Conservation (phyloP, 768 basidiomycete genomes). For the Polyporus arcularius region DNA sequence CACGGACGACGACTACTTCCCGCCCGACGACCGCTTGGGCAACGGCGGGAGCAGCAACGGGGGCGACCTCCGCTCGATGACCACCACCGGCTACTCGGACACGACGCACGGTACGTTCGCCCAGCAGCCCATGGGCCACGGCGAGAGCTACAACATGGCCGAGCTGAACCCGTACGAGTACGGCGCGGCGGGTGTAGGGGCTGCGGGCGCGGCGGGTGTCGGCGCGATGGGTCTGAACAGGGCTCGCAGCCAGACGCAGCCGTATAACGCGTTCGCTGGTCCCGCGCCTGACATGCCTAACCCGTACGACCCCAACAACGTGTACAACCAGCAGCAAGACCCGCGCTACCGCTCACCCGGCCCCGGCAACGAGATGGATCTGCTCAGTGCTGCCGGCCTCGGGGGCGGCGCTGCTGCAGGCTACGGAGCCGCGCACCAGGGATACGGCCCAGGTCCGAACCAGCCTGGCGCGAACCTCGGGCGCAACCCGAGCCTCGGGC, state of each 20-base stretch:
- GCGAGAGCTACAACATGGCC: slow-evolving; percentile 53
- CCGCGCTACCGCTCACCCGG: neutral
- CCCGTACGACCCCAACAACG: slow-evolving; percentile 19
- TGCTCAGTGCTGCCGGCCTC: slow-evolving; percentile 28
- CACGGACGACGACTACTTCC: slow-evolving; percentile 54
- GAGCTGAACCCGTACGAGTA: slow-evolving; percentile 46
- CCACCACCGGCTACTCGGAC: slow-evolving; percentile 44
- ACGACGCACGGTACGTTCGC: slow-evolving; percentile 59
- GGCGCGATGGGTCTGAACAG: slow-evolving; percentile 36
- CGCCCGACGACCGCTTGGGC: slow-evolving; percentile 22
- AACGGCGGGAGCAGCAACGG: neutral
- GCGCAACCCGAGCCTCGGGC: slow-evolving; percentile 24
- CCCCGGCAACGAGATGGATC: slow-evolving; percentile 15
- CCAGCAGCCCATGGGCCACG: slow-evolving; percentile 37
- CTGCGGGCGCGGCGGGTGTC: slow-evolving; percentile 41
- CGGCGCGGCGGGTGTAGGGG: slow-evolving; percentile 13
- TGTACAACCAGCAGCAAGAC: slow-evolving; percentile 6
- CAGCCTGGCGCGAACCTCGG: slow-evolving; percentile 6
- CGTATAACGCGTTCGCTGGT: slow-evolving; percentile 42
- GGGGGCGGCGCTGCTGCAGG: slow-evolving; percentile 13
- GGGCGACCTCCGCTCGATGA: slow-evolving; percentile 17
- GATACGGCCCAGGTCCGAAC: neutral
- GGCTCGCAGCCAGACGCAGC: slow-evolving; percentile 33
- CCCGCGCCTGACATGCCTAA: slow-evolving; percentile 26
- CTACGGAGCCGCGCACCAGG: slow-evolving; percentile 7